Conservation (phyloP, 1,139 yeast genomes). For the Hyphopichia fennica region DNA sequence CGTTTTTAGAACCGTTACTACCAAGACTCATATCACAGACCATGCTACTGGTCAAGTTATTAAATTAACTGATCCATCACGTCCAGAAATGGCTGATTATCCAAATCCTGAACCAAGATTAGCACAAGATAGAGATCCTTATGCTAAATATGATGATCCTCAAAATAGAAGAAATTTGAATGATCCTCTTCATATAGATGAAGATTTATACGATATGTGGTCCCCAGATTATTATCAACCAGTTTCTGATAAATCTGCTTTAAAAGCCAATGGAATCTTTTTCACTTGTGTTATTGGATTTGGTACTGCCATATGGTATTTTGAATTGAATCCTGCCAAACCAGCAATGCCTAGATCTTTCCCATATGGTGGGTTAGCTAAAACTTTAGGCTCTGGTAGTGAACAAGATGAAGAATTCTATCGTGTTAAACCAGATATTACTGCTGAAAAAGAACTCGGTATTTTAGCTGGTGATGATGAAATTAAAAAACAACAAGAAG, state of each 20-base stretch:
- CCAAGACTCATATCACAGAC: conserved; percentile 41
- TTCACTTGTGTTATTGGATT: conserved; percentile 56
- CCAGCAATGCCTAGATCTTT: conserved; percentile 76
- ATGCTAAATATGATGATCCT: conserved; percentile 73
- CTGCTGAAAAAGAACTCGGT: conserved; percentile 43
- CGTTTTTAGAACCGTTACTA: conserved; percentile 30
- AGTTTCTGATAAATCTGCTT: conserved; percentile 62
- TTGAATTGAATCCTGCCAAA: conserved; percentile 68
- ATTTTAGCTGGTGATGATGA: conserved; percentile 34
- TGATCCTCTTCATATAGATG: conserved; percentile 70
- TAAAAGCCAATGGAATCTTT: conserved; percentile 52
- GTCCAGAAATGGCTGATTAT: conserved; percentile 48
- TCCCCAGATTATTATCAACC: conserved; percentile 74
- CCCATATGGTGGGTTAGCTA: conserved; percentile 75
- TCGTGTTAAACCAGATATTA: conserved; percentile 42
- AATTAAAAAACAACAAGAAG: conserved; percentile 28
- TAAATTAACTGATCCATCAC: conserved; percentile 43
- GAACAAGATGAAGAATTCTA: conserved; percentile 47
- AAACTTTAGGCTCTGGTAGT: conserved; percentile 65
- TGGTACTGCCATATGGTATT: conserved; percentile 53
- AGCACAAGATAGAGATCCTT: conserved; percentile 69
- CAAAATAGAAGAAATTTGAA: conserved; percentile 78
- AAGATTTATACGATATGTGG: conserved; percentile 82
- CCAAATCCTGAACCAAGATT: conserved; percentile 45
- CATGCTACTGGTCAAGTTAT: conserved; percentile 42